A percentile compares a stretch with the other conserved stretches of the same genome.
These are phyloP conservation scores for Sodiomyces alkalinus DNA, from an alignment of 2,329 filamentous ascomycete genomes.

Conservation along the genomic window DNA sequence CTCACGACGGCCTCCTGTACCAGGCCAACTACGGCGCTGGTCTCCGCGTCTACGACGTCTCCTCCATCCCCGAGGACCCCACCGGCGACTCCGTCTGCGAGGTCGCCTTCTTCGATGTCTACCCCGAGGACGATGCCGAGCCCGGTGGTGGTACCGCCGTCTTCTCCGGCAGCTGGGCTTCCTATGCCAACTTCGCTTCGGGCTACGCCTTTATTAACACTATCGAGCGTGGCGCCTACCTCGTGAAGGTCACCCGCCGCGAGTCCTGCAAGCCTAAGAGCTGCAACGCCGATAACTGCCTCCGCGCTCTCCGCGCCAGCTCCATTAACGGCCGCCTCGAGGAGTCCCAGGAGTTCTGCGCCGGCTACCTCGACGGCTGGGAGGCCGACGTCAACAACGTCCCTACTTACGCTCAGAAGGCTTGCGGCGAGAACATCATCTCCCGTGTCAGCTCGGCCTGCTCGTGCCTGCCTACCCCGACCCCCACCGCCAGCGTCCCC, in stretches of 20 bases:
- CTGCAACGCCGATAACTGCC: slow-evolving; percentile 22
- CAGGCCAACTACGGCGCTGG: slow-evolving; percentile 35
- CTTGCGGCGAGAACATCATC: slow-evolving; percentile 9
- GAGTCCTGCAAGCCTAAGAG: slow-evolving; percentile 7
- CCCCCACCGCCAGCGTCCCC: slow-evolving; percentile 1
- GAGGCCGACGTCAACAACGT: slow-evolving; percentile 8
- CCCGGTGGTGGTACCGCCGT: slow-evolving; percentile 20
- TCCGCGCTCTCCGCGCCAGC: slow-evolving; percentile 19
- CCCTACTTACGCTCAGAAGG: slow-evolving; percentile 9
- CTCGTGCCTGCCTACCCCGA: slow-evolving; percentile 11
- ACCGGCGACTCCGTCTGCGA: slow-evolving; percentile 29
- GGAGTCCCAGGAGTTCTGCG: slow-evolving; percentile 18
- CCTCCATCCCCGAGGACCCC: slow-evolving; percentile 21
- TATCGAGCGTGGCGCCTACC: slow-evolving; percentile 34
- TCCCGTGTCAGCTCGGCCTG: slow-evolving; percentile 10
- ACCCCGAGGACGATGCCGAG: slow-evolving; percentile 31
- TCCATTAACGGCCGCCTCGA: slow-evolving; percentile 16
- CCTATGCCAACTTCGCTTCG: slow-evolving; percentile 31
- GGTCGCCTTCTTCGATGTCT: slow-evolving; percentile 33
- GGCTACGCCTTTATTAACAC: slow-evolving; percentile 35
- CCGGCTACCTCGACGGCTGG: slow-evolving; percentile 6
- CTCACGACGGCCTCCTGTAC: slow-evolving; percentile 26
- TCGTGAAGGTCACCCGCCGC: slow-evolving; percentile 21
- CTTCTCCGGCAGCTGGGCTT: slow-evolving; percentile 30
- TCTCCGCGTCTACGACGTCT: slow-evolving; percentile 24